Conservation (phyloP, 2,329 filamentous ascomycete genomes). For the Trichoderma asperellum region DNA sequence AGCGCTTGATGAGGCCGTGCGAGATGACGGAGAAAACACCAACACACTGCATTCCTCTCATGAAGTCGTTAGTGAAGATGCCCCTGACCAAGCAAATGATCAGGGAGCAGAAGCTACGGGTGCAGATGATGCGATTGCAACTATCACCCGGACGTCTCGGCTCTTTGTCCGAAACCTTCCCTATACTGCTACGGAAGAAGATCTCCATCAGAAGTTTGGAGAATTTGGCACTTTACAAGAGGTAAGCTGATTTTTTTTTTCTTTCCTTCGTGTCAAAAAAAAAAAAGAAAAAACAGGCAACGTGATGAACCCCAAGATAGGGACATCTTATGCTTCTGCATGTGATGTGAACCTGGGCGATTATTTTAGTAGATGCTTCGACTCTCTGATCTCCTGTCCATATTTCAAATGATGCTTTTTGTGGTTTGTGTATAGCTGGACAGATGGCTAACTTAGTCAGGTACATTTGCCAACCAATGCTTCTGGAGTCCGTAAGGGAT, state of each 20-base stretch:
- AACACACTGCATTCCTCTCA: conserved; percentile 37
- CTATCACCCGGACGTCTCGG: conserved; percentile 72
- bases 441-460: conserved; percentile 55
- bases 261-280: conserved; percentile 2
- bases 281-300: conserved; percentile 41
- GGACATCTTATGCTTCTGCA: conserved; percentile 97
- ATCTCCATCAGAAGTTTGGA: conserved; percentile 72
- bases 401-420: conserved; percentile 25
- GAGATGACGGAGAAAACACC: conserved; percentile 33
- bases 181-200: conserved; percentile 76
- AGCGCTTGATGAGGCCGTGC: conserved; percentile 26
- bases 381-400: conserved; percentile 65
- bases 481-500: conserved; percentile 80
- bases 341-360: conserved; percentile 90
- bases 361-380: conserved; percentile 99
- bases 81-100: conserved; percentile 33
- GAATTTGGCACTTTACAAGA: conserved; percentile 79
- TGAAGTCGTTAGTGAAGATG: conserved; percentile 35
- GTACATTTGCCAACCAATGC: conserved; percentile 82
- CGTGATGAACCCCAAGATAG: conserved; percentile 99
- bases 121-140: conserved; percentile 50
- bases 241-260: conserved; percentile 62
- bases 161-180: conserved; percentile 89
- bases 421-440: conserved; percentile 31
- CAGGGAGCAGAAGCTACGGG: conserved; percentile 39